These are phyloP conservation scores for Claviceps sp. DNA, from an alignment of 2,329 filamentous ascomycete species.

Conservation along the genomic window DNA sequence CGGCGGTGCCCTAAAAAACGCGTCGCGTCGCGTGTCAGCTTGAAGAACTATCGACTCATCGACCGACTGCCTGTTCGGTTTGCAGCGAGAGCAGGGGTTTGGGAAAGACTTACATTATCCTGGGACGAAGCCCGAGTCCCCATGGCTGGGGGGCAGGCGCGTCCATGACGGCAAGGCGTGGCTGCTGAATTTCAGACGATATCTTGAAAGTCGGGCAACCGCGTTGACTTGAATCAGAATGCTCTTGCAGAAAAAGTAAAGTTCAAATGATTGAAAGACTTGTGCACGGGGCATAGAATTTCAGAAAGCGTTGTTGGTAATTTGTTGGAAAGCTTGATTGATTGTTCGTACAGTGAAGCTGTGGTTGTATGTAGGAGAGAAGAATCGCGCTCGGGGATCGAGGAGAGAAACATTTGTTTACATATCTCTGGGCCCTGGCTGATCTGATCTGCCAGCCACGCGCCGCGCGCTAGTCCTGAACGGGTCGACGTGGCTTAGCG, in stretches of 20 bases:
- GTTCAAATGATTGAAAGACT: background rate
- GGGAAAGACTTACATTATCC: constrained; percentile 6
- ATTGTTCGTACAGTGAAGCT: constrained; percentile 3
- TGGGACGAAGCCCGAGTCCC: constrained; percentile 8
- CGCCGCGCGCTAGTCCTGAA: constrained; percentile 1
- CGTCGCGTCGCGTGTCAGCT: constrained; percentile 9
- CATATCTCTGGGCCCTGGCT: background rate
- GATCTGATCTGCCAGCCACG: background rate
- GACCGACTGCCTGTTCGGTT: too few relatives aligned
- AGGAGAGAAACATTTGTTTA: constrained; percentile 4
- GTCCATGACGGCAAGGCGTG: constrained; percentile 8
- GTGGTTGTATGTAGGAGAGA: background rate
- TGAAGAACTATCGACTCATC: background rate
- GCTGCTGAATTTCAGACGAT: constrained; percentile 3
- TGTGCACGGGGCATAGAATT: constrained; percentile 5
- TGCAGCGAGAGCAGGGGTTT: background rate
- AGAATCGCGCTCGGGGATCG: background rate
- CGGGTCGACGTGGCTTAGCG: background rate
- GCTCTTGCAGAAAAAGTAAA: constrained; percentile 2
- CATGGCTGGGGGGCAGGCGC: constrained; percentile 7
- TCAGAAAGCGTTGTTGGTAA: constrained; percentile 1
- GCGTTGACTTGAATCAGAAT: constrained; percentile 2
- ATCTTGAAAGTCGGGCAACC: constrained; percentile 4
- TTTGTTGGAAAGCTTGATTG: background rate
- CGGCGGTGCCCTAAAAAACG: constrained; percentile 9